phyloP scores from a whole-genome alignment of 2,329 filamentous ascomycete species.

The Aspergillus fijiensis region DNA sequence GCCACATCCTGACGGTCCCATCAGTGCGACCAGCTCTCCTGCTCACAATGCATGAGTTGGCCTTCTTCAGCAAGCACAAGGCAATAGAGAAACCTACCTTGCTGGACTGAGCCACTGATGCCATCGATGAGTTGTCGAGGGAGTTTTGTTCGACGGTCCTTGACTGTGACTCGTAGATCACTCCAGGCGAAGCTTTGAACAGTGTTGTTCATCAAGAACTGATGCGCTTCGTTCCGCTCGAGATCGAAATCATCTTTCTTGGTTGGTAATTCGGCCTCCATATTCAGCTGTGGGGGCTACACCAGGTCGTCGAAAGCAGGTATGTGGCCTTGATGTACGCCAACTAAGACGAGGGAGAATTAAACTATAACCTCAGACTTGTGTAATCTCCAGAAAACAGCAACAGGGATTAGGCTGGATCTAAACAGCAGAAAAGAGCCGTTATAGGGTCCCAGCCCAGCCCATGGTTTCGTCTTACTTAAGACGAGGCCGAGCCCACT shows the following conservation, averaged over 20 bases:
- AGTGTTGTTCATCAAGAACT: conserved; percentile 55
- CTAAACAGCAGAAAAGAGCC: not conserved
- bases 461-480: not conserved
- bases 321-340: not conserved
- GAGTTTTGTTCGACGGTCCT: conserved; percentile 65
- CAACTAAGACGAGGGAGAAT: not conserved
- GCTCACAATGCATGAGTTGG: conserved; percentile 1
- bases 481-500: not conserved
- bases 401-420: not conserved
- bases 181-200: conserved; percentile 67
- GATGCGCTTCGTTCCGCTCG: conserved; percentile 29
- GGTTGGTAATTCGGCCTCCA: not conserved
- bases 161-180: conserved; percentile 67
- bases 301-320: not conserved
- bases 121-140: conserved; percentile 63
- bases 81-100: conserved; percentile 48
- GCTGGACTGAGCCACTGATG: conserved; percentile 63
- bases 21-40: conserved; percentile 74
- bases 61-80: not conserved
- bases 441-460: not conserved
- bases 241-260: conserved; percentile 22
- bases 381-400: not conserved
- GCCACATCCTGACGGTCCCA: conserved; percentile 73
- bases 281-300: not conserved
- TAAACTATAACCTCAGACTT: not conserved